A percentile compares a stretch with the other conserved stretches of the same genome.
phyloP scores from a whole-genome alignment of 2,329 filamentous ascomycete genomes.

The Ceratocystis lukuohia region DNA sequence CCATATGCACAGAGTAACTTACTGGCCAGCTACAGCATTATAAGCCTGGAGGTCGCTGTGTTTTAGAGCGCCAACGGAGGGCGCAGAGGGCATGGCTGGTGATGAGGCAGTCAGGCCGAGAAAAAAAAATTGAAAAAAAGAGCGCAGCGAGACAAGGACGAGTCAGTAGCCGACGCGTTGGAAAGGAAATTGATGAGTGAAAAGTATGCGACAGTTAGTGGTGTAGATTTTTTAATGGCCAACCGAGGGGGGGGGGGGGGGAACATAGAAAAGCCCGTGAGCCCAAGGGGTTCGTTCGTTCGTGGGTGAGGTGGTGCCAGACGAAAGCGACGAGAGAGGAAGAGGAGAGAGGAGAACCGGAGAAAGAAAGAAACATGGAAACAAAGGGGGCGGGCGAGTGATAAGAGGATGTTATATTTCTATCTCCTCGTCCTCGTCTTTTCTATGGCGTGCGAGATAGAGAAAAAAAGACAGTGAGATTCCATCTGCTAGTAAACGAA shows the following conservation, averaged over 20 bases:
- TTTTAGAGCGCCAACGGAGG: background rate
- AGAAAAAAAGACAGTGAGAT: background rate
- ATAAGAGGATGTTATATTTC: background rate
- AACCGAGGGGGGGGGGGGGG: background rate
- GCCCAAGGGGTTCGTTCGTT: background rate
- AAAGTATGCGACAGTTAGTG: background rate
- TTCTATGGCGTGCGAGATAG: too few species aligned
- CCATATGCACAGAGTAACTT: constrained; percentile 30
- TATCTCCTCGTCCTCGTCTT: too few species aligned
- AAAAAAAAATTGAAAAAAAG: too few species aligned
- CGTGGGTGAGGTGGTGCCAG: too few species aligned
- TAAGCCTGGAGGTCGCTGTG: constrained; percentile 34
- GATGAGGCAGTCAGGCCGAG: too few species aligned
- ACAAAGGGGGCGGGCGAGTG: background rate
- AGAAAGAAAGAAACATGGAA: background rate
- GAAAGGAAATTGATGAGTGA: background rate
- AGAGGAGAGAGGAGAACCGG: background rate
- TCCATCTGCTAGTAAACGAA: background rate
- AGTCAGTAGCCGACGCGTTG: background rate
- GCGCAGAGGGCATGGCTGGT: background rate
- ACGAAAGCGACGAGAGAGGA: background rate
- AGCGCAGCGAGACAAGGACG: too few species aligned
- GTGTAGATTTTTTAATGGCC: background rate
- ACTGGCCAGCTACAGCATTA: constrained; percentile 75
- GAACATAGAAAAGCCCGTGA: background rate